Evolutionary conservation across 2,329 filamentous ascomycete species (phyloP), one percentile per base, ranked within the genome.

Genomic region (Diaporthe amygdali): DNA sequence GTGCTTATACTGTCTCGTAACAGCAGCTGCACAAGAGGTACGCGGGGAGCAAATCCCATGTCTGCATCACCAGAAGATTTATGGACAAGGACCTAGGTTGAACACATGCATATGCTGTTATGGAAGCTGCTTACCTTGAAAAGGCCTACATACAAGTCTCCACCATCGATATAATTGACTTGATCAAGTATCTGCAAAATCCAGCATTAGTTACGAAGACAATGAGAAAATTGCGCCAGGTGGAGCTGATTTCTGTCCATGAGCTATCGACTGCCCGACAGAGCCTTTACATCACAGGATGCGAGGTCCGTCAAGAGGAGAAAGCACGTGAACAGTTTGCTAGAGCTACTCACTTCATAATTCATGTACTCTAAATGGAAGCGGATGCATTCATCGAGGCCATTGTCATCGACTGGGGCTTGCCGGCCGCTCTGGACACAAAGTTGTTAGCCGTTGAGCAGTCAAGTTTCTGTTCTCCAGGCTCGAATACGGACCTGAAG

Each of bases 351-450:
- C 41, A 63, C 56, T 47, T 22, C 39, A 34, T 17, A 9, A 22
- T 63, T 32, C 41, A 63, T 32, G 12, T 63, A 63, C 20, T 63
- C 56, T n/a, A 63, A 47, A 32, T 63, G 56, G 41, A 63, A 63
- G n/a, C 20, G 41, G 10, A 46, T 63, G 27, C 56, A 63, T 15
- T 63, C 56, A 17, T 63, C 56, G 9, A 63, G 27, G 56, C 27
- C 56, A 5, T 34, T 32, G 14, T 63, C 41, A 34, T 63, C 56
- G 4, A 34, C 30, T 10, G 56, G 56, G 5, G 56, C 56, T 47
- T 47, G 56, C 10, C 56, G 56, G n/a, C 56, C 56, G 27, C 41
- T 63, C 56, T 47, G 20, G 15, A 32, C 27, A 47, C 20, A 25
- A 4, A 61, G 12, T 27, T 20, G 34, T 63, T 34, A 63, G 56